A percentile compares a stretch with the other conserved stretches of the same genome.
Conservation (phyloP, 2,329 filamentous ascomycete species). For the Lachnellula occidentalis region DNA sequence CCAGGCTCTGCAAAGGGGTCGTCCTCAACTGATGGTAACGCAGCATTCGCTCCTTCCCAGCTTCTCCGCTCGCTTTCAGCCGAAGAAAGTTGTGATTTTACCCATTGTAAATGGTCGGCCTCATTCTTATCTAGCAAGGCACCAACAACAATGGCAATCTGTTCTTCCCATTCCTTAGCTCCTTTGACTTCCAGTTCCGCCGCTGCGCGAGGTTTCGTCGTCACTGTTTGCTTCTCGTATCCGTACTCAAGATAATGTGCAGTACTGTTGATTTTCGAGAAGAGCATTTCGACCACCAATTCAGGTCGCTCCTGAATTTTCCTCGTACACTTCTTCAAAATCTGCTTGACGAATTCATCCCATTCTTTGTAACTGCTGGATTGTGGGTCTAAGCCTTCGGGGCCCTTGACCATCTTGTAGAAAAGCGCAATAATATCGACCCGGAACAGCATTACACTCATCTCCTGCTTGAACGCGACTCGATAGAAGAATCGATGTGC, state of each 20-base stretch:
- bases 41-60: constrained; percentile 70
- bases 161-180: constrained; percentile 56
- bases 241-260: constrained; percentile 88
- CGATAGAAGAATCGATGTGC: constrained; percentile 93
- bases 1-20: constrained; percentile 33
- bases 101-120: constrained; percentile 71
- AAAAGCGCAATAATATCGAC: constrained; percentile 87
- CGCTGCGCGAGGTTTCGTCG: constrained; percentile 61
- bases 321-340: constrained; percentile 74
- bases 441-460: constrained; percentile 81
- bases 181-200: constrained; percentile 80
- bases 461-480: constrained; percentile 89
- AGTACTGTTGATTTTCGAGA: constrained; percentile 82
- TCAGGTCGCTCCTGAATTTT: constrained; percentile 83
- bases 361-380: constrained; percentile 75
- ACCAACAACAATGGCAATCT: constrained; percentile 73
- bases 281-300: constrained; percentile 84
- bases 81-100: constrained; percentile 63
- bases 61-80: constrained; percentile 68
- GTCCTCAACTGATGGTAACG: constrained; percentile 43
- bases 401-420: constrained; percentile 87
- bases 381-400: constrained; percentile 64
- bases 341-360: constrained; percentile 81
- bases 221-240: constrained; percentile 70
- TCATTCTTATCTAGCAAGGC: constrained; percentile 76